phyloP scores from a whole-genome alignment of 768 basidiomycete genomes.

The Panaeolus papilionaceus region DNA sequence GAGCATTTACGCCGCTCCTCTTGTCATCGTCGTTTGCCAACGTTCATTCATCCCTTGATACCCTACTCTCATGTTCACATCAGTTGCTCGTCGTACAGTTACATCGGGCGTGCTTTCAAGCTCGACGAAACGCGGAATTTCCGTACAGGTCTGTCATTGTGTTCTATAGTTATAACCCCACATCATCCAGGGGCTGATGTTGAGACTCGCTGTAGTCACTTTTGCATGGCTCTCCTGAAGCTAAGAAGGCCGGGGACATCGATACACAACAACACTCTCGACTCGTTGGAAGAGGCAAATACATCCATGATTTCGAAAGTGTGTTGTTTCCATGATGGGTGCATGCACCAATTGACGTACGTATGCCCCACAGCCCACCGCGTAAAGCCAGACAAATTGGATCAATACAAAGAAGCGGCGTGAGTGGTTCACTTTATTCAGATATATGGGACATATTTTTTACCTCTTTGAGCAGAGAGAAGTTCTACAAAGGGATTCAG shows the following conservation, averaged over 20 bases:
- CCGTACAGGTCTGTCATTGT: constrained; percentile 60
- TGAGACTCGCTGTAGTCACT: constrained; percentile 59
- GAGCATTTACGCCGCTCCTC: constrained; percentile 23
- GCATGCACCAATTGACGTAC: constrained; percentile 14
- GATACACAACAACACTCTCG: constrained; percentile 85
- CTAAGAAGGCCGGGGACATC: constrained; percentile 80
- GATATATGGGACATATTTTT: constrained; percentile 14
- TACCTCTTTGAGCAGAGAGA: constrained; percentile 57
- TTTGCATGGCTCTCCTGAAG: constrained; percentile 93
- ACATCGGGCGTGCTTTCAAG: constrained; percentile 31
- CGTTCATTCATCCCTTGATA: constrained; percentile 23
- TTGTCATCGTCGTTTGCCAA: constrained; percentile 20
- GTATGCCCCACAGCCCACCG: constrained; percentile 66
- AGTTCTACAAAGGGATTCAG: constrained; percentile 84
- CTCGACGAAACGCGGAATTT: constrained; percentile 54
- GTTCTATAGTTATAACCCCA: not conserved
- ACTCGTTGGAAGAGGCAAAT: constrained; percentile 92
- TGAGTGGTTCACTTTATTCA: constrained; percentile 42
- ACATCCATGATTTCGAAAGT: constrained; percentile 92
- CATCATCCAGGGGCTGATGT: constrained; percentile 3
- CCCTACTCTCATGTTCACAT: constrained; percentile 37
- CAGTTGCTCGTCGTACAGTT: constrained; percentile 36
- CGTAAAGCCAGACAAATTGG: constrained; percentile 80
- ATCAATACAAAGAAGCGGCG: constrained; percentile 91
- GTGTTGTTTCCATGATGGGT: constrained; percentile 33